Base-by-base conservation (phyloP, 2,329 filamentous ascomycete species). In the Coniochaeta pulveracea region DNA sequence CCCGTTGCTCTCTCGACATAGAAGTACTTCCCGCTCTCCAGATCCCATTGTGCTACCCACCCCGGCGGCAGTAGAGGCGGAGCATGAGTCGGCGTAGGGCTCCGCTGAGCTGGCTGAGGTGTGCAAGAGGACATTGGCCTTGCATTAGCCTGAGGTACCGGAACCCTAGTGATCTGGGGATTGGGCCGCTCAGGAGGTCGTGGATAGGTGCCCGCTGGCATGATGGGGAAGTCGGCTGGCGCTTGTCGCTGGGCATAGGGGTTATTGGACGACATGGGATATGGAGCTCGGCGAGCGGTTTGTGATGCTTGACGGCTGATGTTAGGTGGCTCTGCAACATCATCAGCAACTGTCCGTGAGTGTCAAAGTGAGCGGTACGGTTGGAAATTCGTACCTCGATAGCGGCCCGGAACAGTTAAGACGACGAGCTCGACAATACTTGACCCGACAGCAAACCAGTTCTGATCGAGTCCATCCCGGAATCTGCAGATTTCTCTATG, bases 401-500 rank as follows among this genome's bases (percentile, higher is more conserved):
- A 17, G 16, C 27, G 27, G 9, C 10, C 17, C 10, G 27, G 27
- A 29, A n/a, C 27, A 29, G 27, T n/a, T 3, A 29, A 12, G 14
- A 18, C 18, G 3, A 29, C 27, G 9, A 29, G 27, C 9, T 29
- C 27, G 4, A 29, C 27, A 8, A 29, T 18, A 29, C 27, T 29
- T 18, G 27, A 29, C 4, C 27, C 27, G 11, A 29, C 27, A n/a
- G 27, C 18, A 8, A 29, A 18, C 27, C 27, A 29, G 27, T 29
- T 29, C 27, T 29, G 27, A n/a, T 29, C 27, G 16, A 29, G 27
- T n/a, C 27, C 27, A 10, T 29, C 27, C 21, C 27, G 18, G 17
- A 29, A 29, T n/a, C 27, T 10, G 12, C 27, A 29, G 16, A 29
- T 29, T 6, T 29, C 27, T 12, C 9, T 29, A n/a, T 29, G 27